phyloP scores from a whole-genome alignment of 1,284 basidiomycete genomes.

The Stygiomarasmius scandens region DNA sequence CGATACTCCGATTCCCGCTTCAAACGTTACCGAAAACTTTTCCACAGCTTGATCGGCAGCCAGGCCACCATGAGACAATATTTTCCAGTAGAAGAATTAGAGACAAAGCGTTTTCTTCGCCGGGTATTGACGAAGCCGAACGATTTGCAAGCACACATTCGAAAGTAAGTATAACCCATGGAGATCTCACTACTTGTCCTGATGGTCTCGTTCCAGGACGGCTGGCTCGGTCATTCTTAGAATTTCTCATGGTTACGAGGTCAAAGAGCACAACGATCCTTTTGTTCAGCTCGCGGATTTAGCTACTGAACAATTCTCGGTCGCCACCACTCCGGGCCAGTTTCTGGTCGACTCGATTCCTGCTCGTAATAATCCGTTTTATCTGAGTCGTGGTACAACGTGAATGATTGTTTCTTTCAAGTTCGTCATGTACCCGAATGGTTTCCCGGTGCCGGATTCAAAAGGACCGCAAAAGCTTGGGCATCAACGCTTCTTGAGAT shows the following conservation, averaged over 20 bases:
- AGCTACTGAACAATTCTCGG: conserved; percentile 61
- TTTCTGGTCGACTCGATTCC: conserved; percentile 64
- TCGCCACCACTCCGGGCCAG: conserved; percentile 57
- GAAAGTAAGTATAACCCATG: conserved; percentile 45
- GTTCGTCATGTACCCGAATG: conserved; percentile 63
- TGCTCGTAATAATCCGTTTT: conserved; percentile 38
- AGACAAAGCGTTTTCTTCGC: conserved; percentile 58
- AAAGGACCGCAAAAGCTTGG: conserved; percentile 53
- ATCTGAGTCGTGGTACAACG: not conserved
- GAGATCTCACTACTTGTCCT: not conserved
- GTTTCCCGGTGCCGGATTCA: conserved; percentile 68
- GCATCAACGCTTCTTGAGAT: conserved; percentile 49
- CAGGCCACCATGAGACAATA: conserved; percentile 51
- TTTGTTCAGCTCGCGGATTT: conserved; percentile 59
- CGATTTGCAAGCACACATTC: conserved; percentile 55
- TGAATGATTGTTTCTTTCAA: conserved; percentile 25
- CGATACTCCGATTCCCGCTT: conserved; percentile 59
- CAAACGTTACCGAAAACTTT: conserved; percentile 55
- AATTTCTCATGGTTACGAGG: conserved; percentile 65
- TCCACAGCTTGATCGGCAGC: conserved; percentile 61
- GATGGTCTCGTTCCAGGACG: conserved; percentile 36
- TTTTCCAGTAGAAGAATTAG: conserved; percentile 49
- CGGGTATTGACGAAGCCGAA: conserved; percentile 57
- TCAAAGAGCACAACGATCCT: conserved; percentile 57
- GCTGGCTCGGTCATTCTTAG: conserved; percentile 61